phyloP scores from a whole-genome alignment of 805 yeast genomes.

The Metschnikowia kunwiensis region DNA sequence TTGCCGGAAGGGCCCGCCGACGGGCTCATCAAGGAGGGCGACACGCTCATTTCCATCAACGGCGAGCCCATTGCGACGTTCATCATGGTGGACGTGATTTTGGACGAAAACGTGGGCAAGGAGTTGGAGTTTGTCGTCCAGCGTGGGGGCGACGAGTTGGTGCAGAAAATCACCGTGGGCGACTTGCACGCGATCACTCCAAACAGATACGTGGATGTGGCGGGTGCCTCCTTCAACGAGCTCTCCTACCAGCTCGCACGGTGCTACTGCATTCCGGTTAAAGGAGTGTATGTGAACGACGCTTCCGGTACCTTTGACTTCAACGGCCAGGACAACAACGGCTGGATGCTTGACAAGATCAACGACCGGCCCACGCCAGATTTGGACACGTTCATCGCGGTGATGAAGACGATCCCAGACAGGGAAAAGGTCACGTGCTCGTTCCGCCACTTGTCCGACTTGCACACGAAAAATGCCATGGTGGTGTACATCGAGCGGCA shows the following conservation, averaged over 20 bases:
- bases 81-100: conserved; percentile 74
- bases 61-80: conserved; percentile 64
- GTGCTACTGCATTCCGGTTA: conserved; percentile 75
- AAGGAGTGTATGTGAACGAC: conserved; percentile 76
- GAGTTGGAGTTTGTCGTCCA: conserved; percentile 49
- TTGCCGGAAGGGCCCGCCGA: conserved; percentile 86
- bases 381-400: conserved; percentile 71
- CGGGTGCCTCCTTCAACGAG: conserved; percentile 84
- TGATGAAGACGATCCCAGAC: conserved; percentile 77
- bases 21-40: conserved; percentile 75
- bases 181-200: conserved; percentile 85
- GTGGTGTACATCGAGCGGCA: conserved; percentile 77
- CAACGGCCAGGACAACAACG: conserved; percentile 55
- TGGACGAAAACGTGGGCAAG: conserved; percentile 68
- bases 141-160: conserved; percentile 57
- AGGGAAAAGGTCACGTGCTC: conserved; percentile 64
- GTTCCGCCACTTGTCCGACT: conserved; percentile 75
- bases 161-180: conserved; percentile 54
- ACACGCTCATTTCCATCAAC: conserved; percentile 71
- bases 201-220: conserved; percentile 70
- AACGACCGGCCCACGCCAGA: conserved; percentile 75
- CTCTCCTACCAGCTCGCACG: conserved; percentile 88
- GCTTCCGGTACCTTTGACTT: conserved; percentile 75
- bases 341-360: conserved; percentile 78
- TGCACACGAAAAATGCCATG: conserved; percentile 69